phyloP scores from a whole-genome alignment of 352 stramenopile species.

The Phytopythium cucurbitacearum region DNA sequence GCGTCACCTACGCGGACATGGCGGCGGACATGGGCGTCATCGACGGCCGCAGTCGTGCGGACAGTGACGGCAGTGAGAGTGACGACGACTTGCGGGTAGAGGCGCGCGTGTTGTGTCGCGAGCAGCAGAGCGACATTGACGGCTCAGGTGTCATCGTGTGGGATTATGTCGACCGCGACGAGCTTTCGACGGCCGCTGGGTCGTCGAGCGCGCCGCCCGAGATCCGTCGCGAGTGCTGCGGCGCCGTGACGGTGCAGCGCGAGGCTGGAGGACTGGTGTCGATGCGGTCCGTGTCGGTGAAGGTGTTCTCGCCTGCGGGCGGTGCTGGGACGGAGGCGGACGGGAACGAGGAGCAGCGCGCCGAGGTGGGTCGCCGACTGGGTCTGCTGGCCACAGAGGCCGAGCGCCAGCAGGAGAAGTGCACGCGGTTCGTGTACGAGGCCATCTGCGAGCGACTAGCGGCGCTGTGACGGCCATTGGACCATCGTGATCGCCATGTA shows the following conservation, averaged over 20 bases:
- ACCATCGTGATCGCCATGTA: no score
- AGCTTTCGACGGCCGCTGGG: constrained; percentile 22
- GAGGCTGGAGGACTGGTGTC: constrained; percentile 45
- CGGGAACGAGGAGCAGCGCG: constrained; percentile 23
- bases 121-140: constrained; percentile 24
- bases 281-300: constrained; percentile 52
- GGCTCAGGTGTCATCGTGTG: constrained; percentile 34
- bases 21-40: constrained; percentile 32
- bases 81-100: constrained; percentile 48
- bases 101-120: constrained; percentile 46
- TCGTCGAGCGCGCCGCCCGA: constrained; percentile 6
- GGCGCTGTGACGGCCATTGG: not conserved
- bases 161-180: constrained; percentile 71
- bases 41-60: constrained; percentile 11
- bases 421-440: constrained; percentile 50
- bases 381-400: constrained; percentile 47
- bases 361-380: constrained; percentile 34
- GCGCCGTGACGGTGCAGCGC: constrained; percentile 33
- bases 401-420: constrained; percentile 44
- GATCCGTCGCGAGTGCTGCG: constrained; percentile 51
- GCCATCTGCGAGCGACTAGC: constrained; percentile 19
- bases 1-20: constrained; percentile 50
- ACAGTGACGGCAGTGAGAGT: not conserved
- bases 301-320: constrained; percentile 43
- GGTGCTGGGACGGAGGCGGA: constrained; percentile 5